These are phyloP conservation scores for Fusarium buharicum DNA, from an alignment of 2,329 filamentous ascomycete species.

Conservation along the genomic window DNA sequence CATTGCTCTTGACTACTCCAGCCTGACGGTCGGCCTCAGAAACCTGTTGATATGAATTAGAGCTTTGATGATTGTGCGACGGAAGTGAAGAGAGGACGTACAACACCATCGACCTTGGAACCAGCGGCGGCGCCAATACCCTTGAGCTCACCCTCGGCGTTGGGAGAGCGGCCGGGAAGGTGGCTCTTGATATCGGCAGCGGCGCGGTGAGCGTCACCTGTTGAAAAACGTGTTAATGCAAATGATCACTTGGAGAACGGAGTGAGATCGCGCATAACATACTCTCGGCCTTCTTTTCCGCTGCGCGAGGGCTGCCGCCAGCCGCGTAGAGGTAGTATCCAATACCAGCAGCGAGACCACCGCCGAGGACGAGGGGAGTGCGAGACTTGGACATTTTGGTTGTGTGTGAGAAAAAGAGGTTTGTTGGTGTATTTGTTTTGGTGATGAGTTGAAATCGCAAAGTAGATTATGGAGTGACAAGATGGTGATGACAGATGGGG, in stretches of 20 bases:
- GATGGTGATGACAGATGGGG: constrained; percentile 11
- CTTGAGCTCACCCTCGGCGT: constrained; percentile 72
- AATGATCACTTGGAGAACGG: not conserved
- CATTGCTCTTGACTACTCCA: constrained; percentile 68
- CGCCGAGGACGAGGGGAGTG: constrained; percentile 64
- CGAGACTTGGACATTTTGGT: constrained; percentile 56
- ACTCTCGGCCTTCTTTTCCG: constrained; percentile 91
- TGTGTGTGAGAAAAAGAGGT: not conserved
- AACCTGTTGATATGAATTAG: constrained; percentile 40
- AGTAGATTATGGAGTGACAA: constrained; percentile 18
- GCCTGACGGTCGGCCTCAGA: constrained; percentile 72
- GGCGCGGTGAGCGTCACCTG: constrained; percentile 80
- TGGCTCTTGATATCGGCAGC: constrained; percentile 74
- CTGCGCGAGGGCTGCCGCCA: constrained; percentile 81
- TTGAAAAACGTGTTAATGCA: constrained; percentile 28
- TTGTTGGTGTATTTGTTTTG: not conserved
- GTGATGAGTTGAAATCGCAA: not conserved
- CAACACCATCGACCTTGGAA: constrained; percentile 73
- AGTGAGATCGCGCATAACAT: constrained; percentile 49
- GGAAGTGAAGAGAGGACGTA: constrained; percentile 56
- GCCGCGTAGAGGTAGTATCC: constrained; percentile 94
- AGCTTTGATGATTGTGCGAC: not conserved
- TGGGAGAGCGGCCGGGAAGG: constrained; percentile 68
- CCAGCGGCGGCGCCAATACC: constrained; percentile 61
- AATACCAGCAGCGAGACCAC: constrained; percentile 72